A percentile compares a stretch with the other conserved stretches of the same genome.
Conservation (phyloP, 1,139 yeast species). For the Nakaseomyces uthaithaninus region DNA sequence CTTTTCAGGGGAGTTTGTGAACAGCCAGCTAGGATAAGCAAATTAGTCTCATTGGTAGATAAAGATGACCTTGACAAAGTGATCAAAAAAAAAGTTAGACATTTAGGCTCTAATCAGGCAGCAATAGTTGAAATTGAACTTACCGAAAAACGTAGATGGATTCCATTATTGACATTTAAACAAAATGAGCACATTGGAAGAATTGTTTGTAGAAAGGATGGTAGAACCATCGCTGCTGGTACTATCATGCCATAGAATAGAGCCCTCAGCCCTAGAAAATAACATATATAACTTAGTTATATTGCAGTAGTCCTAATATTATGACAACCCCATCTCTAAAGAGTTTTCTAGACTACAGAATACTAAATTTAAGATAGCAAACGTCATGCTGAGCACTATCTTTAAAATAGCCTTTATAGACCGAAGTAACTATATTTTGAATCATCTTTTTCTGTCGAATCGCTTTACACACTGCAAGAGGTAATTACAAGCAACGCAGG, state of each 20-base stretch:
- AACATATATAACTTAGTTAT: no score
- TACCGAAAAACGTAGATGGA: slow-evolving; percentile 38
- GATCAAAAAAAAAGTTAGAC: slow-evolving; percentile 52
- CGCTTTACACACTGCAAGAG: no score
- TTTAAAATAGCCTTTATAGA: no score
- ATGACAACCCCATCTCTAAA: no score
- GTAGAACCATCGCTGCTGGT: slow-evolving; percentile 86
- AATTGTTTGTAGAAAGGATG: slow-evolving; percentile 77
- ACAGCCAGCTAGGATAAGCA: slow-evolving; percentile 61
- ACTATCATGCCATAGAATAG: slow-evolving; percentile 36
- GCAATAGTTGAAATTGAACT: slow-evolving; percentile 67
- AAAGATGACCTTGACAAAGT: slow-evolving; percentile 36
- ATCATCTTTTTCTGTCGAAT: no score
- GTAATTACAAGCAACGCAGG: no score
- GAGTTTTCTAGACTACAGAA: no score
- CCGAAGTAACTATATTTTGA: no score
- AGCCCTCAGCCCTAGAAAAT: no score
- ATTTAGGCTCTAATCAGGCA: slow-evolving; percentile 61
- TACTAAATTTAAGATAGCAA: no score
- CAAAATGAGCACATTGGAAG: slow-evolving; percentile 67
- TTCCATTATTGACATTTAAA: slow-evolving; percentile 55
- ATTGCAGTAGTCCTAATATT: no score
- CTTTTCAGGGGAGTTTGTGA: slow-evolving; percentile 76
- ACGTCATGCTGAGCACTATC: no score
- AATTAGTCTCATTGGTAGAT: slow-evolving; percentile 46